Percentiles rank a stretch among this genome's conserved stretches.
These are phyloP conservation scores for Nepenthes gracilis DNA, from an alignment of 148 eudicot species.

Conservation along the genomic window DNA sequence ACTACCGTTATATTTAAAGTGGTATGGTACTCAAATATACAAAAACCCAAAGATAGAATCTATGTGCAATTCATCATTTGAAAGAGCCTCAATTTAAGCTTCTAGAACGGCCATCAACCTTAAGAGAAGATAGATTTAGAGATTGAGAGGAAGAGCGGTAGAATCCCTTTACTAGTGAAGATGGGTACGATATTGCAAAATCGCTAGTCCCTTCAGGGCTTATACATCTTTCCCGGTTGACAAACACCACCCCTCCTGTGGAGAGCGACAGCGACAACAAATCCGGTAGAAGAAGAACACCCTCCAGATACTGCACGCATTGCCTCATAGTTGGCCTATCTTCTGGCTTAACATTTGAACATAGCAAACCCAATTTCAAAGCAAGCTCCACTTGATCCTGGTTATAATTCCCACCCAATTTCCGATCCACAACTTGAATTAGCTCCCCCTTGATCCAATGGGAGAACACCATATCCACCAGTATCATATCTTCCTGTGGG, in stretches of 20 bases:
- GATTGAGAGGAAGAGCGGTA: neutral
- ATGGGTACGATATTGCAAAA: neutral
- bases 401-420: slow-evolving; percentile 1
- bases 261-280: neutral
- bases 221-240: neutral
- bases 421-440: slow-evolving; percentile 7
- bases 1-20: too few species aligned
- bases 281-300: slow-evolving; percentile 7
- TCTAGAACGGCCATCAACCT: neutral
- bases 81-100: too few species aligned
- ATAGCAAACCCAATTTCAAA: slow-evolving; percentile 33
- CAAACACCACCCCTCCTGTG: slow-evolving; percentile 13
- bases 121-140: neutral
- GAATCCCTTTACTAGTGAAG: too few species aligned
- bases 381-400: slow-evolving; percentile 12
- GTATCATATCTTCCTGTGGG: neutral
- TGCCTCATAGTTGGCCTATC: slow-evolving; percentile 32
- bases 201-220: neutral
- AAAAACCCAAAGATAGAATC: too few species aligned
- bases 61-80: too few species aligned
- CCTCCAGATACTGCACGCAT: slow-evolving; percentile 19
- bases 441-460: slow-evolving; percentile 3
- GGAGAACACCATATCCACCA: slow-evolving; percentile 10
- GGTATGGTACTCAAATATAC: too few species aligned
- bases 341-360: slow-evolving; percentile 14